Base-by-base conservation (phyloP, 306 rosid species). In the Datisca glomerata region DNA sequence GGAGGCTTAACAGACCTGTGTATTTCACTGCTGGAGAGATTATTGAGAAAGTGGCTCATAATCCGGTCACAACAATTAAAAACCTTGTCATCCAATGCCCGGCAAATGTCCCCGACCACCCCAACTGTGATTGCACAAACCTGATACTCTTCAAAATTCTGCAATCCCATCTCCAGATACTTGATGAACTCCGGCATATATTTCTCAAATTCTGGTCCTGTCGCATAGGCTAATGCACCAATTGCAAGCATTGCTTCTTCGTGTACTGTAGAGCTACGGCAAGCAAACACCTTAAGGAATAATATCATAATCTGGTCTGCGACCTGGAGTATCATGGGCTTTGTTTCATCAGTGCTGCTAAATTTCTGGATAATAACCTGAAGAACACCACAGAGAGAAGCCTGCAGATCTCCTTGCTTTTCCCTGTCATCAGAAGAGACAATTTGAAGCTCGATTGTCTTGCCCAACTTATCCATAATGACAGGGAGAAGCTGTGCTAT, bases 211-310 rank as follows among this genome's bases (percentile, higher is more conserved):
- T 56, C 34, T 17, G 54, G 24, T 18, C 69, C 69, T 25, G 58
- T 55, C 27, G 69, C 69, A 37, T 63, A 45, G 47, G 69, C 69
- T 22, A 63, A 33, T 3, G 69, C 51, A 36, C 69, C 69, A 42
- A 63, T 56, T 13, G 69, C 69, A 35, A 63, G 69, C 69, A 56
- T 63, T 56, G 69, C 69, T 49, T 63, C 69, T 57, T 63, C 69
- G 15, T 63, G 69, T 17, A 63, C 69, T 7, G 69, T 63, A 36
- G 69, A 63, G 22, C 69, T 63, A n/a, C 63, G 69, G 21, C 69
- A 63, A 25, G 53, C 58, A 63, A 63, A 63, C 27, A 63, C 69
- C 27, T 41, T 63, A n/a, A 63, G 69, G 43, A 63, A 63, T 39
- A 63, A 17, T n/a, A 51, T 1, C 69, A 63, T 63, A 15, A 63